Evolutionary conservation across 2,329 filamentous ascomycete species (phyloP).

Genomic region (Zymoseptoria ardabiliae): DNA sequence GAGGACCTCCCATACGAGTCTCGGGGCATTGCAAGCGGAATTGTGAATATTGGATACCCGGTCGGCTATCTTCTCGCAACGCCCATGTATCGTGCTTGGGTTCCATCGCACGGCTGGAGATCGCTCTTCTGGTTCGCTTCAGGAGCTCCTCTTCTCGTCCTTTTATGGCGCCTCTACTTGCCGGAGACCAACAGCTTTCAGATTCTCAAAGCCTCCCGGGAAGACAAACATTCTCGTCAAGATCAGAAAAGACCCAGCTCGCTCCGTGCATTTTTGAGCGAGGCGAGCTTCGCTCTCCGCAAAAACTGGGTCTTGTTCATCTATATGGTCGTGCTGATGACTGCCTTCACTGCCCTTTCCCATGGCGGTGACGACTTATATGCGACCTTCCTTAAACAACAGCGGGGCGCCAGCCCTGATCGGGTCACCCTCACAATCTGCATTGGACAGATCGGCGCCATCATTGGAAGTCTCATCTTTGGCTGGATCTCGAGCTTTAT

Average conservation of each 20-base stretch:
- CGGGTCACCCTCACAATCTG: constrained; percentile 31
- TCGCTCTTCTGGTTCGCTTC: constrained; percentile 34
- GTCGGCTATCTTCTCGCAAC: constrained; percentile 32
- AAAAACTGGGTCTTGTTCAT: constrained; percentile 32
- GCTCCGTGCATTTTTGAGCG: constrained; percentile 14
- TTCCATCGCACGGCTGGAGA: constrained; percentile 31
- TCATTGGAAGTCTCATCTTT: constrained; percentile 29
- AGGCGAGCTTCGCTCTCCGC: constrained; percentile 20
- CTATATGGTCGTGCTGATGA: constrained; percentile 26
- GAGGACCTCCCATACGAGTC: constrained; percentile 35
- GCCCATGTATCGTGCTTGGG: constrained; percentile 32
- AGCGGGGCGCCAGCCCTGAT: constrained; percentile 26
- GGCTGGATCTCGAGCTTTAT: constrained; percentile 33
- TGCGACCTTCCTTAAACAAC: constrained; percentile 34
- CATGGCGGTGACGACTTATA: constrained; percentile 33
- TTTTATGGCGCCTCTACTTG: constrained; percentile 17
- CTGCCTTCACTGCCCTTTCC: constrained; percentile 18
- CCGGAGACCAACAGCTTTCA: constrained; percentile 24
- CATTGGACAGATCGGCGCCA: constrained; percentile 30
- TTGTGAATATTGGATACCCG: constrained; percentile 31
- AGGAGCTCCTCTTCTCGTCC: constrained; percentile 31
- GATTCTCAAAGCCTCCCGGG: constrained; percentile 20
- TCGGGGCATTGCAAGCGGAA: constrained; percentile 32
- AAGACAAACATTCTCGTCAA: constrained; percentile 12
- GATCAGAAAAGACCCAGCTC: constrained; percentile 2